Conservation (phyloP, 768 basidiomycete species). For the Pluteus cervinus region DNA sequence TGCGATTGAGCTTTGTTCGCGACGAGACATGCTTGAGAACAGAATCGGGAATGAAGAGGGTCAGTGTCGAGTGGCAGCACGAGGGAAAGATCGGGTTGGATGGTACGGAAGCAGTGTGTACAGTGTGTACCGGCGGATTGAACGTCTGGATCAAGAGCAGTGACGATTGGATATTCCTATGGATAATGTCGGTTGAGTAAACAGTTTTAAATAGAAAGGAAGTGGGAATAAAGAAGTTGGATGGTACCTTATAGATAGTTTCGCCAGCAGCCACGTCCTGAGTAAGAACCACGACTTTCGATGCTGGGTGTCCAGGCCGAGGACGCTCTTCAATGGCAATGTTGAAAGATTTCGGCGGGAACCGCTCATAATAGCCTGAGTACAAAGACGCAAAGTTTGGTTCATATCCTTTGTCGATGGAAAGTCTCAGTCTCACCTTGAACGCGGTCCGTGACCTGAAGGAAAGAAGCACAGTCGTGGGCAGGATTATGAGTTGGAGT, state of each 20-base stretch:
- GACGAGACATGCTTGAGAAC: slow-evolving; percentile 62
- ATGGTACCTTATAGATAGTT: slow-evolving; percentile 77
- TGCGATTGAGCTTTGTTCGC: slow-evolving; percentile 55
- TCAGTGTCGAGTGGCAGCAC: slow-evolving; percentile 37
- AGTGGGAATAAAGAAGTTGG: no score
- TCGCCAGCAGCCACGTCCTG: slow-evolving; percentile 70
- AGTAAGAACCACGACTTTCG: slow-evolving; percentile 51
- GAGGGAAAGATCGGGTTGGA: slow-evolving; percentile 42
- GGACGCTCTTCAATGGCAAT: slow-evolving; percentile 48
- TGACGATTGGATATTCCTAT: slow-evolving; percentile 73
- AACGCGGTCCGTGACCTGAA: slow-evolving; percentile 58
- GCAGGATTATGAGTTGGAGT: slow-evolving; percentile 25
- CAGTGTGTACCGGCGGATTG: slow-evolving; percentile 65
- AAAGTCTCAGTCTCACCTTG: slow-evolving; percentile 58
- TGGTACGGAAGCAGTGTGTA: slow-evolving; percentile 61
- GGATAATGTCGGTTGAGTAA: no score
- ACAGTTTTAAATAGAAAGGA: no score
- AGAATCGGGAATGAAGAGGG: slow-evolving; percentile 57
- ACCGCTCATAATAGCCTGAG: slow-evolving; percentile 70
- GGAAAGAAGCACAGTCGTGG: slow-evolving; percentile 11
- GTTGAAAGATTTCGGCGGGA: slow-evolving; percentile 70
- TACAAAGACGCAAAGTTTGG: slow-evolving; percentile 6
- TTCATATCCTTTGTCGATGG: slow-evolving; percentile 6
- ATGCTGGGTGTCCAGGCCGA: slow-evolving; percentile 18
- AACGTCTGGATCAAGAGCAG: slow-evolving; percentile 67